Conservation (phyloP, 441 rosid species). For the Raphanus hybrid region DNA sequence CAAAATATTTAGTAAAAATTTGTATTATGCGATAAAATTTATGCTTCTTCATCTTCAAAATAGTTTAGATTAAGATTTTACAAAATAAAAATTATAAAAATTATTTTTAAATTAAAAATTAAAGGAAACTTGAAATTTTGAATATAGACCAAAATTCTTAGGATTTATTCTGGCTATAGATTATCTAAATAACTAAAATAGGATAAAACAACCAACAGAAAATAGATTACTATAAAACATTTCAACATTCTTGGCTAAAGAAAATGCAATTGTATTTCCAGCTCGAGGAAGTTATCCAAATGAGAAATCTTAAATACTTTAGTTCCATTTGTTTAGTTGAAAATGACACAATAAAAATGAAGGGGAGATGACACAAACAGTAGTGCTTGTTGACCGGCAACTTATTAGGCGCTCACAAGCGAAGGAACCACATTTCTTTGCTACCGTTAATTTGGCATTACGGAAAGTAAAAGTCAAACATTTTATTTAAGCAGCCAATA, state of each 20-base stretch:
- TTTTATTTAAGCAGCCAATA: constrained; percentile 18
- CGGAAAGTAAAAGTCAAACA: constrained; percentile 35
- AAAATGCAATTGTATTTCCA: not conserved
- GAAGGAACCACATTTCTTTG: constrained; percentile 10
- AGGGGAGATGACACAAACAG: not conserved
- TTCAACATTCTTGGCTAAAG: not conserved
- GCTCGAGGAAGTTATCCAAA: not conserved
- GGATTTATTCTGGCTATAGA: too few relatives aligned
- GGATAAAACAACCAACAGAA: too few relatives aligned
- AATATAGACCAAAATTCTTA: too few relatives aligned
- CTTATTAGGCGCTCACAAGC: constrained; percentile 24
- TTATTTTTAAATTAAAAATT: too few relatives aligned
- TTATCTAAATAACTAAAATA: too few relatives aligned
- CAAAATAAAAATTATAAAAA: too few relatives aligned
- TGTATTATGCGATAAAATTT: too few relatives aligned
- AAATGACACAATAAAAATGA: not conserved
- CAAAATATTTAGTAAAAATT: too few relatives aligned
- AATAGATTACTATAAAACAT: too few relatives aligned
- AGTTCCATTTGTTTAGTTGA: not conserved
- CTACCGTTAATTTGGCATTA: constrained; percentile 36
- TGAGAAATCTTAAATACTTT: not conserved
- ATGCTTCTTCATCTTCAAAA: too few relatives aligned
- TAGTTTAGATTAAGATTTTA: too few relatives aligned
- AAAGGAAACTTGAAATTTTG: too few relatives aligned
- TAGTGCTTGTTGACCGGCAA: constrained; percentile 26